Base-by-base conservation (phyloP, 768 basidiomycete species). In the Lentinula raphanica region DNA sequence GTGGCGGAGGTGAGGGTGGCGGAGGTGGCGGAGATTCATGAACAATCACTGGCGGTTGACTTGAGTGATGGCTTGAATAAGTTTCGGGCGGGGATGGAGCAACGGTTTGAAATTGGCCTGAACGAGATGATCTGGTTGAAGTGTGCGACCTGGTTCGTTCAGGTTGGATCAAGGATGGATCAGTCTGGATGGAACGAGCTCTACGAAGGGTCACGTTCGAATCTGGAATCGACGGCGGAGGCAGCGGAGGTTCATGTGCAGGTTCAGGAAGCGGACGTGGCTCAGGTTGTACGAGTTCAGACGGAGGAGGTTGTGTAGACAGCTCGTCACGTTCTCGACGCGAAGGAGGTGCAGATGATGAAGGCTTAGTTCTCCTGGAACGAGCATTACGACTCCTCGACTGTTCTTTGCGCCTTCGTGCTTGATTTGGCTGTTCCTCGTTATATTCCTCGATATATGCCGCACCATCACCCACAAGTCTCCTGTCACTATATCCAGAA, bases 391-490 rank as follows among this genome's bases (percentile, higher is more conserved):
- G 53, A 23, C 36, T 54, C 11, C 40, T 35, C 15, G 53, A 39
- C 19, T 54, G 21, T 3, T 19, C 44, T 28, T 23, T 42, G n/a
- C 56, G 29, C 13, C 32, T 35, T 21, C 46, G 44, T 23, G 31
- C 28, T 32, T 48, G 56, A 39, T 57, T 27, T 5, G 38, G 17
- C 31, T 35, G 46, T 19, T 49, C 56, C 3, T 57, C 42, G 28
- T 45, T 13, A n/a, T 35, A 46, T 39, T 56, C 59, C 38, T 60
- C 59, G 25, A 60, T 56, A 39, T 54, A 60, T 25, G 59, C 59
- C 9, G 35, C 49, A 17, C 59, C 59, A 39, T 49, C 45, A 7
- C 55, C 59, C n/a, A 57, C 45, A n/a, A 45, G 39, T 42, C 58
- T 29, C 32, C 39, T 31, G 17, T 31, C 28, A 8, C 19, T 35